Percentiles rank a stretch among this genome's conserved stretches.
Evolutionary conservation across 305 asterid species (phyloP).

Genomic region (Fraxinus paxiana): DNA sequence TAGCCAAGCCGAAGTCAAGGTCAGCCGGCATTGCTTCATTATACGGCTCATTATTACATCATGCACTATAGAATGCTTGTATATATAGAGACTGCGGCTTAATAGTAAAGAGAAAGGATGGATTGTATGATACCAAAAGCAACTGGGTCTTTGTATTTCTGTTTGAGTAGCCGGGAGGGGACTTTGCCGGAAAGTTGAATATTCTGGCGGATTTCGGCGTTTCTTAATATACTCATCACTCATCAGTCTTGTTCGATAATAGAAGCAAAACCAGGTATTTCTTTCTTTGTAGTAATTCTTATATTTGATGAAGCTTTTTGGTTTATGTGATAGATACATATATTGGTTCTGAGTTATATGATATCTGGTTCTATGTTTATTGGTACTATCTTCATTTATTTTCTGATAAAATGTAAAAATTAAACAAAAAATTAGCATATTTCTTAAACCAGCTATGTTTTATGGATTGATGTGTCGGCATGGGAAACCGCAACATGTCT

Average conservation of each 20-base stretch:
- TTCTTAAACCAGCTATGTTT: neutral
- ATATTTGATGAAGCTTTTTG: neutral
- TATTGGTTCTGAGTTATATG: neutral
- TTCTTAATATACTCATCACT: neutral
- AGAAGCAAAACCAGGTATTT: conserved; percentile 11
- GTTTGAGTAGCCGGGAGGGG: conserved; percentile 24
- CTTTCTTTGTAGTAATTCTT: neutral
- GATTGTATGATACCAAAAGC: conserved; percentile 24
- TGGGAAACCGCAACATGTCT: neutral
- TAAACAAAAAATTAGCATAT: neutral
- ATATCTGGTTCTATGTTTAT: neutral
- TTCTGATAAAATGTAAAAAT: neutral
- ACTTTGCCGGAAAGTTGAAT: conserved; percentile 20
- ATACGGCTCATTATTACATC: neutral
- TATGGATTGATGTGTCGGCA: neutral
- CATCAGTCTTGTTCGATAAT: neutral
- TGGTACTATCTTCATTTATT: neutral
- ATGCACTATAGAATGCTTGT: conserved; percentile 7
- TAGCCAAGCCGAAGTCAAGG: neutral
- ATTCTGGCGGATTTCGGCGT: conserved; percentile 20
- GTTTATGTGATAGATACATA: neutral
- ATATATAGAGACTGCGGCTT: neutral
- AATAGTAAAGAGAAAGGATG: conserved; percentile 23
- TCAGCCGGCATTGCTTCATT: neutral
- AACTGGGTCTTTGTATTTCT: conserved; percentile 17